phyloP scores from a whole-genome alignment of 2,329 filamentous ascomycete genomes.

The Fonsecaea monophora region DNA sequence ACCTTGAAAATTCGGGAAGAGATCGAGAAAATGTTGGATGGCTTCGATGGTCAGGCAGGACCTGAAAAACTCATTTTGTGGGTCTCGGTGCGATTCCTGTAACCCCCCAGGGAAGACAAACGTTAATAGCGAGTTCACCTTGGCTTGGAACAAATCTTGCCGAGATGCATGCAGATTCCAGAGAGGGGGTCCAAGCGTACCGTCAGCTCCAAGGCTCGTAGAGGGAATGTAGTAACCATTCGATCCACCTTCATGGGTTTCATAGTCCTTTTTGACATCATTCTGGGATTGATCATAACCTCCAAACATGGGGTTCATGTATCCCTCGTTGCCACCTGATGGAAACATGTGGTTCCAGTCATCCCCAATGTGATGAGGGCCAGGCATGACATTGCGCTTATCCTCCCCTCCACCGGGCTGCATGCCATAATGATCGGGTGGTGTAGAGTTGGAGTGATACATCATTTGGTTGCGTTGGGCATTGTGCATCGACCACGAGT shows the following conservation, averaged over 20 bases:
- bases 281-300: slow-evolving; percentile 73
- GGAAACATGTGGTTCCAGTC: slow-evolving; percentile 83
- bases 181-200: slow-evolving; percentile 55
- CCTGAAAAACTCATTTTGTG: slow-evolving; percentile 59
- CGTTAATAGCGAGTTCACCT: slow-evolving; percentile 58
- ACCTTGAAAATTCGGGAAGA: slow-evolving; percentile 74
- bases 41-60: slow-evolving; percentile 70
- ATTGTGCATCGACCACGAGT: slow-evolving; percentile 53
- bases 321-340: slow-evolving; percentile 71
- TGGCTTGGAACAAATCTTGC: slow-evolving; percentile 55
- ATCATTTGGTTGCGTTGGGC: slow-evolving; percentile 48
- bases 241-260: slow-evolving; percentile 55
- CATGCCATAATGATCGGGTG: slow-evolving; percentile 40
- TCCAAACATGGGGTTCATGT: slow-evolving; percentile 67
- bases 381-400: slow-evolving; percentile 63
- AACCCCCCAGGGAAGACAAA: slow-evolving; percentile 66
- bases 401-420: slow-evolving; percentile 43
- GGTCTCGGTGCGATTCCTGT: slow-evolving; percentile 62
- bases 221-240: slow-evolving; percentile 57
- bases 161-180: slow-evolving; percentile 57
- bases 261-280: slow-evolving; percentile 63
- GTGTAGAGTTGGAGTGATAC: slow-evolving; percentile 38
- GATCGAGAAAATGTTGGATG: slow-evolving; percentile 72
- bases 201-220: slow-evolving; percentile 54
- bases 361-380: slow-evolving; percentile 60